phyloP scores from a whole-genome alignment of 1,139 yeast genomes.

The Hanseniaspora sp. region DNA sequence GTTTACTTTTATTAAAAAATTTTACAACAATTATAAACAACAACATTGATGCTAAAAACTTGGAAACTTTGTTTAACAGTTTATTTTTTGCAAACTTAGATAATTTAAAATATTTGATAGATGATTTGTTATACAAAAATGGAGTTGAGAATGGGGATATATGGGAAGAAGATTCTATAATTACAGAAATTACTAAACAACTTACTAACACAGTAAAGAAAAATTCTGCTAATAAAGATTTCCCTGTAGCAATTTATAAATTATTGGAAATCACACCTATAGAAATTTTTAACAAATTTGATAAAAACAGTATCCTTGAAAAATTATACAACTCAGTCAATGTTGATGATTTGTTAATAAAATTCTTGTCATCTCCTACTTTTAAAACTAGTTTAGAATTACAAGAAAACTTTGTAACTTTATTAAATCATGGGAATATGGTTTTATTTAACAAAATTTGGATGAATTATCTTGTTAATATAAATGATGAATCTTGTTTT shows the following conservation, averaged over 20 bases:
- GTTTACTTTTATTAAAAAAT: neutral
- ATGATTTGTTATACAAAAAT: neutral
- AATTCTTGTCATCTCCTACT: conserved; percentile 8
- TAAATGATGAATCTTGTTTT: conserved; percentile 6
- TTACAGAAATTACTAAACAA: neutral
- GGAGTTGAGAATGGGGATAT: neutral
- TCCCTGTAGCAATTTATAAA: neutral
- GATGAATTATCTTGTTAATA: conserved; percentile 6
- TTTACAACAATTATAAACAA: conserved; percentile 12
- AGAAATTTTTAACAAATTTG: conserved; percentile 1
- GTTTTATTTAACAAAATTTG: conserved; percentile 3
- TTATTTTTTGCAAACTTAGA: neutral
- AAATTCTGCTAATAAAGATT: neutral
- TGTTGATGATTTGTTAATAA: neutral
- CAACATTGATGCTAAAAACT: neutral
- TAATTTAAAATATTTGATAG: neutral
- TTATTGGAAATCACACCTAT: neutral
- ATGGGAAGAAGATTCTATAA: conserved; percentile 9
- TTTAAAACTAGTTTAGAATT: conserved; percentile 9
- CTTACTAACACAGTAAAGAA: neutral
- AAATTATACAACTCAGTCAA: neutral
- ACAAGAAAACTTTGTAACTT: conserved; percentile 5
- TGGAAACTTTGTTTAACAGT: neutral
- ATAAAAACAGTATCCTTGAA: neutral
- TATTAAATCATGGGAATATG: neutral